Conservation (phyloP, 2,329 filamentous ascomycete genomes). For the Eurotiales sp. region DNA sequence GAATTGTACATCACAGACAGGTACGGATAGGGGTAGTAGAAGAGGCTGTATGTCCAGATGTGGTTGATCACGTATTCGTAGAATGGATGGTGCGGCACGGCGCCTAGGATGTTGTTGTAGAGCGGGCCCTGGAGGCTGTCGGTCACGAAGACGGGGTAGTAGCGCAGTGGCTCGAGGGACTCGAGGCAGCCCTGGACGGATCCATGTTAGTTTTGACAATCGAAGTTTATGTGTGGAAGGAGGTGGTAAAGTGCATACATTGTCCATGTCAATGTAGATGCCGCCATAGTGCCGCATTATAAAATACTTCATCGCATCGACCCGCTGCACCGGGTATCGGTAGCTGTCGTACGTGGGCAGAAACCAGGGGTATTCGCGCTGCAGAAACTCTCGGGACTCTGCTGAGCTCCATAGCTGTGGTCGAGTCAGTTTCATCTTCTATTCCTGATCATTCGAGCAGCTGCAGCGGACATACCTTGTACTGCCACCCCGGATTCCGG, state of each 20-base stretch:
- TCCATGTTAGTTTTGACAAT: neutral
- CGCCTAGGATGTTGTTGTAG: slow-evolving; percentile 14
- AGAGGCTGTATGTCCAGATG: slow-evolving; percentile 9
- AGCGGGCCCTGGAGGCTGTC: slow-evolving; percentile 13
- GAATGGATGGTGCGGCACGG: slow-evolving; percentile 14
- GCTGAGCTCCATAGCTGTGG: slow-evolving; percentile 24
- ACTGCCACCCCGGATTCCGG: slow-evolving; percentile 15
- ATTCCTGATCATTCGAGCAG: too few species aligned
- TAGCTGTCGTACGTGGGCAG: slow-evolving; percentile 22
- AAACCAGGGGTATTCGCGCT: slow-evolving; percentile 22
- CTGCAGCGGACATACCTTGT: slow-evolving; percentile 14
- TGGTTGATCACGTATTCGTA: slow-evolving; percentile 13
- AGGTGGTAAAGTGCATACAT: neutral
- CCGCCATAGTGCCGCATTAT: slow-evolving; percentile 23
- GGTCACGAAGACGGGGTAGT: slow-evolving; percentile 14
- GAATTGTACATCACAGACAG: slow-evolving; percentile 12
- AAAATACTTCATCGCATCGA: slow-evolving; percentile 24
- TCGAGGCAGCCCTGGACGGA: slow-evolving; percentile 13
- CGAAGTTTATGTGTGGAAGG: too few species aligned
- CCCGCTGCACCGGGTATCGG: slow-evolving; percentile 20
- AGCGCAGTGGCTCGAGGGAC: slow-evolving; percentile 15
- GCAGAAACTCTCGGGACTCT: slow-evolving; percentile 20
- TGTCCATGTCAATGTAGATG: slow-evolving; percentile 25
- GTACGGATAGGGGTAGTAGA: slow-evolving; percentile 11
- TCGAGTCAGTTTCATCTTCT: too few species aligned